Evolutionary conservation across 192 early-diverging fungal species (phyloP).

Genomic region (Lobulomyces angularis): DNA sequence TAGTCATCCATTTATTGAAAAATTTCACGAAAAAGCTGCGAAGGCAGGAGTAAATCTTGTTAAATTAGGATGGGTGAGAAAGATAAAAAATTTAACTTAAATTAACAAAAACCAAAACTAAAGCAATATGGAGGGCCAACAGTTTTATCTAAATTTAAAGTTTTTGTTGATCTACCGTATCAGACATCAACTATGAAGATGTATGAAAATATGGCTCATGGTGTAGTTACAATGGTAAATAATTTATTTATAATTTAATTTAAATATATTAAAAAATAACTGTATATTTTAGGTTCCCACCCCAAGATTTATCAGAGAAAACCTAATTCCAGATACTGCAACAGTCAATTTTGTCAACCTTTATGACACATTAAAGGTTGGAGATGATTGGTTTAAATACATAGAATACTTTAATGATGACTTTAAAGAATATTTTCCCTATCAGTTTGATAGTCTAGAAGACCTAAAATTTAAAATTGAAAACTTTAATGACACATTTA

Average conservation of each 20-base stretch:
- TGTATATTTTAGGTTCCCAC: constrained; percentile 8
- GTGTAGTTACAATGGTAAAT: constrained; percentile 10
- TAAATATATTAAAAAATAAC: constrained; percentile 8
- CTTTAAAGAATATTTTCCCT: no score
- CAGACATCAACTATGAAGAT: constrained; percentile 13
- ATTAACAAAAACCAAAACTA: constrained; percentile 5
- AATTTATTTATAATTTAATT: constrained; percentile 10
- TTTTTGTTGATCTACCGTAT: constrained; percentile 10
- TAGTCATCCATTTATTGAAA: no score
- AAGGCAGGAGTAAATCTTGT: no score
- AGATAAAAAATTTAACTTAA: constrained; percentile 2
- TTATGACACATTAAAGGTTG: no score
- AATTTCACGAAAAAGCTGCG: no score
- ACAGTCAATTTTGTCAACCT: no score
- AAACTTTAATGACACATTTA: no score
- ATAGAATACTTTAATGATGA: constrained; percentile 10
- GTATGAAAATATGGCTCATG: constrained; percentile 11
- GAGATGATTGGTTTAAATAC: constrained; percentile 7
- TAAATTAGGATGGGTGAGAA: not conserved
- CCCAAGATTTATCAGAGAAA: constrained; percentile 13
- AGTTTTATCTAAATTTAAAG: constrained; percentile 7
- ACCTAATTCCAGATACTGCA: no score
- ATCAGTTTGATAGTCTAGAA: no score
- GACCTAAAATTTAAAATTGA: no score
- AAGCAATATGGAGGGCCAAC: constrained; percentile 11